Base-by-base conservation (phyloP, 2,329 filamentous ascomycete species). In the Alternaria postmessia region DNA sequence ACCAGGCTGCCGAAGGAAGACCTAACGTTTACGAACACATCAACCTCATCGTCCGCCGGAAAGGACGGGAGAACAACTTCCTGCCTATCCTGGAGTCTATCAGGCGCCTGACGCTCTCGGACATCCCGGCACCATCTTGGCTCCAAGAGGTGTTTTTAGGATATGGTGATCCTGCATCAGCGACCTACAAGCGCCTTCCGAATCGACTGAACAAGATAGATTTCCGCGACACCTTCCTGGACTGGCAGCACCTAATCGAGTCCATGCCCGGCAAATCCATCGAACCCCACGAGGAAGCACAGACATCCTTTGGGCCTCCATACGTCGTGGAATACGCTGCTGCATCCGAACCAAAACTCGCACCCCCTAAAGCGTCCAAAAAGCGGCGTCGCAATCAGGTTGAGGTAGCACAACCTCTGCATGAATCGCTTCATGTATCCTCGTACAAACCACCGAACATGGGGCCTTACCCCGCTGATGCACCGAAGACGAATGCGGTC, bases 111-210 rank as follows among this genome's bases (percentile, higher is more conserved):
- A 91, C 93, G 2, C 83, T 96, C 34, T 93, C 93, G 0, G 92
- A 96, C 69, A 89, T 94, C 20, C 91, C 92, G 7, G 84, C 98
- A 54, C 93, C 95, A 14, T 87, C 89, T 2, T 99, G 95, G 95
- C 84, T 99, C 43, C 93, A 97, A 72, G 95, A 98, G 68, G 94
- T 98, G 9, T 99, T 98, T 78, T 83, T 99, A n/a, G 95, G 95
- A 3, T 98, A 96, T 76, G 95, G 95, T 47, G 94, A 99, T 78
- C 94, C 95, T 59, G 87, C 92, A 30, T 90, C 91, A 59, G 95
- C 95, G 34, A 91, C 88, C 22, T 97, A 96, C 80, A 93, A 91
- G 64, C 89, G 93, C 51, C 81, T 99, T 16, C 81, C 91, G 1
- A 95, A 93, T 75, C 87, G 89, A 59, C 84, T 96, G 64, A 88